Evolutionary conservation across 2,329 filamentous ascomycete species (phyloP).

Genomic region (Thelonectria blattea): DNA sequence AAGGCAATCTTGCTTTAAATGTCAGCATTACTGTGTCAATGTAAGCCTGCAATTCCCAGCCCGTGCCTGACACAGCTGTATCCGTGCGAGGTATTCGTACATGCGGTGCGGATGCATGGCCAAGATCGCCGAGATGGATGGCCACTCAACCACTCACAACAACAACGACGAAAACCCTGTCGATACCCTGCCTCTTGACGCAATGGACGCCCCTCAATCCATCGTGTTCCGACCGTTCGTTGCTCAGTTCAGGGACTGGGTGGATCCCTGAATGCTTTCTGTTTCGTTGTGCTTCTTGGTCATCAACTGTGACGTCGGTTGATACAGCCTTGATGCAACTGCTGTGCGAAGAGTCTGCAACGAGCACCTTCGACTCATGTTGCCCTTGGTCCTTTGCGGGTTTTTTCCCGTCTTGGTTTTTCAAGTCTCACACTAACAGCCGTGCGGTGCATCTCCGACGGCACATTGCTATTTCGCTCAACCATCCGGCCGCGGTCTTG

Average conservation of each 20-base stretch:
- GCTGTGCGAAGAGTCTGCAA: background rate
- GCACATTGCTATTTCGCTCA: conserved; percentile 19
- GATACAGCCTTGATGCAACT: conserved; percentile 14
- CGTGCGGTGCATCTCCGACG: conserved; percentile 13
- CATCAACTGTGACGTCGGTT: conserved; percentile 33
- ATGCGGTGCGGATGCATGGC: too few species aligned
- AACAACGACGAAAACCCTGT: conserved; percentile 10
- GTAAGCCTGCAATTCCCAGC: background rate
- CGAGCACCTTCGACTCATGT: background rate
- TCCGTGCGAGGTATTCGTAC: background rate
- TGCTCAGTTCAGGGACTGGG: conserved; percentile 11
- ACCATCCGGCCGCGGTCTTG: conserved; percentile 3
- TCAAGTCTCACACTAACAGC: conserved; percentile 6
- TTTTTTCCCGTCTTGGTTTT: conserved; percentile 6
- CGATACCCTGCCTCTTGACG: conserved; percentile 14
- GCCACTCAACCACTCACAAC: conserved; percentile 1
- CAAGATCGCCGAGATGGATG: conserved; percentile 18
- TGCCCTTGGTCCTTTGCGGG: background rate
- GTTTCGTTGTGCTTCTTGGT: conserved; percentile 22
- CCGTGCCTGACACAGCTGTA: background rate
- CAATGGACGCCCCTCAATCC: conserved; percentile 12
- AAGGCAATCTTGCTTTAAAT: background rate
- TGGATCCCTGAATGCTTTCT: conserved; percentile 9
- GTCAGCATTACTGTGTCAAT: background rate
- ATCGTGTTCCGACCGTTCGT: conserved; percentile 13